Percentiles rank a stretch among this genome's conserved stretches.
Conservation (phyloP, 2,329 filamentous ascomycete genomes). For the Fusarium haematococcum region DNA sequence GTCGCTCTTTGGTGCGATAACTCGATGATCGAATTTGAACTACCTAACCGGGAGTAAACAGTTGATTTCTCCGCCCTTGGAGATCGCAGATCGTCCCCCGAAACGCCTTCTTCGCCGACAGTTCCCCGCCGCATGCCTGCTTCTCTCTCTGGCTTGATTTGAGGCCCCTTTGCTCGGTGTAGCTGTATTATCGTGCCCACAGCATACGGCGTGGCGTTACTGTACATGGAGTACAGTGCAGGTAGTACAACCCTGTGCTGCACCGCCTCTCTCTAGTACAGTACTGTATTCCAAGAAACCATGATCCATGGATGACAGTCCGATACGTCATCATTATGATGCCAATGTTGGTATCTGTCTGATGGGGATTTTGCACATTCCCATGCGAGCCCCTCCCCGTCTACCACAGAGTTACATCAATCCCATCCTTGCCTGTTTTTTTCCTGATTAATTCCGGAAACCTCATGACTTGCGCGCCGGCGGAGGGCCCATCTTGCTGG, state of each 20-base stretch:
- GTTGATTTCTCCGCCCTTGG: conserved; percentile 10
- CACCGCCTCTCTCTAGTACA: conserved; percentile 2
- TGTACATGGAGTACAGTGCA: neutral
- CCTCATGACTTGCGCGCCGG: conserved; percentile 40
- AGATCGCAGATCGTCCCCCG: conserved; percentile 12
- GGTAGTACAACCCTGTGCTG: neutral
- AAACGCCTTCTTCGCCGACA: conserved; percentile 42
- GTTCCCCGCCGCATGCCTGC: conserved; percentile 11
- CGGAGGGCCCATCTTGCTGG: conserved; percentile 52
- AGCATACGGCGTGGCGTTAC: neutral
- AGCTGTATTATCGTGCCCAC: neutral
- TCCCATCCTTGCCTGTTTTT: neutral
- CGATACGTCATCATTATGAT: conserved; percentile 29
- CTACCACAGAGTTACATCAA: neutral
- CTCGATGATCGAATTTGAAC: conserved; percentile 9
- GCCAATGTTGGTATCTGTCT: conserved; percentile 31
- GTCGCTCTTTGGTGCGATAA: conserved; percentile 1
- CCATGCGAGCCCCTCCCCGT: conserved; percentile 17
- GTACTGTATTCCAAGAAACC: conserved; percentile 1
- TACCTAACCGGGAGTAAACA: conserved; percentile 7
- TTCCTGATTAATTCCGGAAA: neutral
- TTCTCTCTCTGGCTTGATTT: neutral
- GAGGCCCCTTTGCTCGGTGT: conserved; percentile 8
- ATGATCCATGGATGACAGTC: conserved; percentile 16
- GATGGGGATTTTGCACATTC: conserved; percentile 26